These are phyloP conservation scores for Micractinium sp. DNA, from an alignment of 139 green algal genomes.

Conservation along the genomic window DNA sequence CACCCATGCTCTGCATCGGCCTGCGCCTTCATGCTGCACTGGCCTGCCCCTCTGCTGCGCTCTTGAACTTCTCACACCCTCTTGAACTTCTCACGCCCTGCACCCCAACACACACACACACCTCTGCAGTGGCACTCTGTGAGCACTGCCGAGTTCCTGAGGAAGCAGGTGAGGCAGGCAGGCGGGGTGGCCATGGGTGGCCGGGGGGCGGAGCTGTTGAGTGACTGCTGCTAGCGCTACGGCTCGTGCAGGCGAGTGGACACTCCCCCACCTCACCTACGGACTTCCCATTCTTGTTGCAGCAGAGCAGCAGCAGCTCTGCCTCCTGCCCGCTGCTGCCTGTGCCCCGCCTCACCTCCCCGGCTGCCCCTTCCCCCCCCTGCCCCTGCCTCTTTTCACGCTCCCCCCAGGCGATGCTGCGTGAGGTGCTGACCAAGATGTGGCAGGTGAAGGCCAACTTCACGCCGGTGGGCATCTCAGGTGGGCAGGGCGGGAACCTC, in stretches of 20 bases:
- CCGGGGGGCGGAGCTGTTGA: no score
- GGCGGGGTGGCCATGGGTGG: no score
- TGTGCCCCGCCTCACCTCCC: neutral
- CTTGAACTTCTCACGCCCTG: neutral
- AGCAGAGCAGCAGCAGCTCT: no score
- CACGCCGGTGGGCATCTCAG: conserved; percentile 55
- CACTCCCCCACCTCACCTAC: no score
- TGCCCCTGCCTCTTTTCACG: neutral
- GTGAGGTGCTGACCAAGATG: conserved; percentile 53
- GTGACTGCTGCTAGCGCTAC: no score
- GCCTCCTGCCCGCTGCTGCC: neutral
- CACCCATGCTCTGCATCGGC: neutral
- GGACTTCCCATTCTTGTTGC: no score
- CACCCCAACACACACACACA: no score
- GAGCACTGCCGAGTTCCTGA: conserved; percentile 65
- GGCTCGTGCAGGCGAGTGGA: neutral
- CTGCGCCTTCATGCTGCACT: no score
- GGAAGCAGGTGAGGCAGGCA: conserved; percentile 65
- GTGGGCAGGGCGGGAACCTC: neutral
- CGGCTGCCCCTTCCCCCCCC: neutral
- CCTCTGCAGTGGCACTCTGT: conserved; percentile 63
- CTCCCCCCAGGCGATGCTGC: conserved; percentile 53
- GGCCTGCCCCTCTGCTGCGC: no score
- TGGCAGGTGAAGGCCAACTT: conserved; percentile 75
- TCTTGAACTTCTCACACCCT: no score